Evolutionary conservation across 176 grass and related monocot genomes (phyloP).

Genomic region (Zoysia pacifica): DNA sequence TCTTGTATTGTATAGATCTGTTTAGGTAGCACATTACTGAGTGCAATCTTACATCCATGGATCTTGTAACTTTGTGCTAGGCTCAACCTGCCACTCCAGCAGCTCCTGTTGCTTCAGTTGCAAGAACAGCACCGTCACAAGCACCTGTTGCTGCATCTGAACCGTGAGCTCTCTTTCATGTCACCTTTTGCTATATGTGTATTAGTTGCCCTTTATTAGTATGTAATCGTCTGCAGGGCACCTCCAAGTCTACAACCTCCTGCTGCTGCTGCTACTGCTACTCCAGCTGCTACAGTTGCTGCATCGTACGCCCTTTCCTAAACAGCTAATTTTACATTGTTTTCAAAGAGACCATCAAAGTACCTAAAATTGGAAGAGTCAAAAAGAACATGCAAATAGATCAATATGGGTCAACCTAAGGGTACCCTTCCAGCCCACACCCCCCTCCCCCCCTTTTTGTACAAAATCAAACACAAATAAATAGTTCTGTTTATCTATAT

Average conservation of each 20-base stretch:
- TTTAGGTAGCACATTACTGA: not conserved
- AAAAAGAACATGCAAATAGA: not conserved
- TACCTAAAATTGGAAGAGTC: not conserved
- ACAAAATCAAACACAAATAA: not conserved
- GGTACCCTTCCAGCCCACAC: too few species aligned
- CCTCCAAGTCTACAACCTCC: constrained; percentile 45
- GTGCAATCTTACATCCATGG: constrained; percentile 14
- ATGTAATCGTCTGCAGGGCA: constrained; percentile 33
- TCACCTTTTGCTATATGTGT: constrained; percentile 23
- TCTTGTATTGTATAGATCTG: not conserved
- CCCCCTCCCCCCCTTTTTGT: too few species aligned
- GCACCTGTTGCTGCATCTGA: constrained; percentile 51
- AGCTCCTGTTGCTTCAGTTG: constrained; percentile 46
- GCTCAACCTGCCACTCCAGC: constrained; percentile 38
- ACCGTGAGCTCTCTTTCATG: constrained; percentile 51
- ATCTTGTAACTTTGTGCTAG: constrained; percentile 32
- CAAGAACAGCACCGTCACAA: constrained; percentile 50
- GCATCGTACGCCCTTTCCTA: constrained; percentile 53
- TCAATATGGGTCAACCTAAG: too few species aligned
- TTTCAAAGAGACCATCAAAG: not conserved
- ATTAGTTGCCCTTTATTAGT: constrained; percentile 23
- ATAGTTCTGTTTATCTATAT: not conserved
- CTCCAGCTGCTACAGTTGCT: constrained; percentile 51
- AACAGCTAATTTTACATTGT: not conserved
- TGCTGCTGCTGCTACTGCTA: constrained; percentile 33